Base-by-base conservation (phyloP, 2,329 filamentous ascomycete species). In the Cladosporium sp. region DNA sequence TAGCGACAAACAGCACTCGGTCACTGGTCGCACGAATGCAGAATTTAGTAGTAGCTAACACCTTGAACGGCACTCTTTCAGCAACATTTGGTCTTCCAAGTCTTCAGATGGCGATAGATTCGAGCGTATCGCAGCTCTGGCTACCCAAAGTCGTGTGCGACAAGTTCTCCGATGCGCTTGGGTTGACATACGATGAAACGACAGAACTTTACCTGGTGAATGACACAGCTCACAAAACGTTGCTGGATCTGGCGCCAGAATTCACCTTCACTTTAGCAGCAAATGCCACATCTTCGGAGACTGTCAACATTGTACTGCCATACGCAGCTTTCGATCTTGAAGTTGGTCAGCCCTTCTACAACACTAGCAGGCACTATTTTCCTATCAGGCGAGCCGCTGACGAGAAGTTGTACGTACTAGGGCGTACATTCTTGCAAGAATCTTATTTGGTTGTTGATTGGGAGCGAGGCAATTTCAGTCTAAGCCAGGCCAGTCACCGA, bases 361-460 rank as follows among this genome's bases (percentile, higher is more conserved):
- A 62, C 52, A 28, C 62, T 60, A 28, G 59, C 36, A 57, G 62
- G 59, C 55, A 58, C n/a, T 75, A 75, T 59, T 76, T 76, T 48
- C 73, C 74, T 1, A 64, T 76, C 7, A 67, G 68, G 42, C 63
- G 67, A 15, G 74, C 73, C 4, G 65, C 65, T 5, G 73, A 74
- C 39, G 69, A 73, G 19, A 68, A 62, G 2, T 70, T 74, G 57
- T 74, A 73, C 57, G 62, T 70, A 0, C 65, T 76, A 9, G 74
- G 74, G 2, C 67, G 74, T 9, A 66, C 73, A 1, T 74, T 76
- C 40, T 61, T 76, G 13, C 73, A 75, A 58, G 73, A 74, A 56
- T 73, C 73, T n/a, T 72, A 76, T 60, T 42, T 76, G 7, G 67
- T 72, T 4, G 70, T 69, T 1, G 70, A 76, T 44, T 74, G 73